These are phyloP conservation scores for Geum urbanum DNA, from an alignment of 306 rosid genomes.

Conservation along the genomic window DNA sequence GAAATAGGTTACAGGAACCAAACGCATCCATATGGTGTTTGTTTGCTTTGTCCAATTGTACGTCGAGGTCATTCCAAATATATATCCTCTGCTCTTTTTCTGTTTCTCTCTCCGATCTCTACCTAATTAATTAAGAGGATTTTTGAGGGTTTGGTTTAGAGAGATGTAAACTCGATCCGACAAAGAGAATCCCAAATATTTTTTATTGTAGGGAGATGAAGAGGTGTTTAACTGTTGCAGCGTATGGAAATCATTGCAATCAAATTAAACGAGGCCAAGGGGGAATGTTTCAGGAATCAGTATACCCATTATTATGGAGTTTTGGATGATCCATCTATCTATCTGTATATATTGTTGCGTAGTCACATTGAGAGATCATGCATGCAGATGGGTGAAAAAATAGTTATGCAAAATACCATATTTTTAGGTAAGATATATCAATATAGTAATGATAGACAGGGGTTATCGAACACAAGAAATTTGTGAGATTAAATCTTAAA, in stretches of 20 bases:
- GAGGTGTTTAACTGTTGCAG: constrained; percentile 2
- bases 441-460: too few relatives aligned
- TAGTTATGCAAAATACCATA: too few relatives aligned
- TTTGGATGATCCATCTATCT: constrained; percentile 1
- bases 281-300: constrained; percentile 40
- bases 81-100: constrained; percentile 8
- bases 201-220: constrained; percentile 7
- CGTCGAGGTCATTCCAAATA: constrained; percentile 4
- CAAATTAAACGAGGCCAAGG: constrained; percentile 18
- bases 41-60: constrained; percentile 27
- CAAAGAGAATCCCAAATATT: constrained; percentile 37
- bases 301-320: constrained; percentile 28
- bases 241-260: constrained; percentile 1
- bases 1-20: constrained; percentile 20
- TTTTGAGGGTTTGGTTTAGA: constrained; percentile 19
- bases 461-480: too few relatives aligned
- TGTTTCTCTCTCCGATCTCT: constrained; percentile 17
- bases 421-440: too few relatives aligned
- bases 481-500: too few relatives aligned
- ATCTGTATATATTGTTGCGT: too few relatives aligned
- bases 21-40: constrained; percentile 33
- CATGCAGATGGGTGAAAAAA: too few relatives aligned
- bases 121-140: background rate
- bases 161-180: constrained; percentile 39
- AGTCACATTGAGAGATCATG: constrained; percentile 20